Conservation (phyloP, 2,329 filamentous ascomycete genomes). For the Clarireedia paspali region DNA sequence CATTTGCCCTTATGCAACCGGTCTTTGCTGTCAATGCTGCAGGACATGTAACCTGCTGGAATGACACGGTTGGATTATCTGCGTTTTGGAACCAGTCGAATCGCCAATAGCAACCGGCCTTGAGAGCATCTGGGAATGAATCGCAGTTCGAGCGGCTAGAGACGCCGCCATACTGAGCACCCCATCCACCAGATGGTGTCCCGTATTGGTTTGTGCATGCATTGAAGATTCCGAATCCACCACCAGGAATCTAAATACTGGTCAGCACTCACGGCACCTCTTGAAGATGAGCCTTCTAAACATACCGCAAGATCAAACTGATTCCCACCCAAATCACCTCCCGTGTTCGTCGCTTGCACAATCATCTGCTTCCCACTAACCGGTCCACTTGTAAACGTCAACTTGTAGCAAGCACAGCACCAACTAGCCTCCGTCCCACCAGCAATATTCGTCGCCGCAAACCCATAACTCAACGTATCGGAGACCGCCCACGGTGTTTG, state of each 20-base stretch:
- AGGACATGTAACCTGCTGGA: constrained; percentile 39
- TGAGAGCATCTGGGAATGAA: constrained; percentile 34
- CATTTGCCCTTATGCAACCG: constrained; percentile 28
- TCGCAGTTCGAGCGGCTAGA: constrained; percentile 35
- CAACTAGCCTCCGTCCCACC: constrained; percentile 50
- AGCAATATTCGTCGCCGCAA: constrained; percentile 50
- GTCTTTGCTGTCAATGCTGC: constrained; percentile 35
- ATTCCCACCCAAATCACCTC: constrained; percentile 46
- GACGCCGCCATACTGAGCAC: constrained; percentile 41
- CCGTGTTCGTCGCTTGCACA: constrained; percentile 57
- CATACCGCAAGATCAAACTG: constrained; percentile 46
- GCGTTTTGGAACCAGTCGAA: constrained; percentile 44
- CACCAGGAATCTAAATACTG: constrained; percentile 39
- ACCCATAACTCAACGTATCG: constrained; percentile 53
- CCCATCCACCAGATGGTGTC: constrained; percentile 35
- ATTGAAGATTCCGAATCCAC: constrained; percentile 48
- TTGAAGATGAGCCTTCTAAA: neutral
- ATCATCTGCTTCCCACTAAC: constrained; percentile 55
- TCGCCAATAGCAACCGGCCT: constrained; percentile 42
- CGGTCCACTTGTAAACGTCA: constrained; percentile 39
- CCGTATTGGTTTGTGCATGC: constrained; percentile 43
- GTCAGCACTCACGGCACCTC: no score
- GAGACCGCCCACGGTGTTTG: constrained; percentile 55
- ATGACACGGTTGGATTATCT: constrained; percentile 39
- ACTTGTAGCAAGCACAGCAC: constrained; percentile 59